Base-by-base conservation (phyloP, 2,329 filamentous ascomycete species). In the Diaporthe helianthi region DNA sequence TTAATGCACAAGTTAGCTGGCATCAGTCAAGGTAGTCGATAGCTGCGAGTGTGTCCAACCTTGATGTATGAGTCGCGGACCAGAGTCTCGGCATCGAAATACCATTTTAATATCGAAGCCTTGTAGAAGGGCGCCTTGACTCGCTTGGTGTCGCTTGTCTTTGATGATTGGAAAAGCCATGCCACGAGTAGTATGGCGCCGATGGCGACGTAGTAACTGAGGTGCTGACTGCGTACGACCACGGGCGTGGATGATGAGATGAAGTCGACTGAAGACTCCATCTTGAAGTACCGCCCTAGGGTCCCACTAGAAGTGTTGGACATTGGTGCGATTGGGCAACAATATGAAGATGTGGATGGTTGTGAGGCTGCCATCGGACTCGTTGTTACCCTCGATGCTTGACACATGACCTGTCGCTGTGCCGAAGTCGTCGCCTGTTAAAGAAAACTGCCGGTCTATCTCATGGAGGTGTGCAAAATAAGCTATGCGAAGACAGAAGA, bases 51-150 rank as follows among this genome's bases (percentile, higher is more conserved):
- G 24, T 24, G 15, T 19, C 24, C 17, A 64, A 85, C 83, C 79
- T 84, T 84, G 72, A 75, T 76, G 69, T 86, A 86, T 73, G 84
- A 86, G 53, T 85, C 82, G 65, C 79, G 80, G 19, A 86, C 79
- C 41, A 85, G 74, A 1, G 74, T 76, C 73, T 86, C 84, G 31
- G 84, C 84, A 69, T 80, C 80, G 65, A 86, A 85, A 72, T 85
- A 83, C 84, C 84, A 86, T 75, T 82, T 85, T 63, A 79, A 77
- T 73, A 82, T 83, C 8, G 82, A 79, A 0, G 83, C 84, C 71
- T 83, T 82, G 75, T 84, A 86, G 60, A 83, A 82, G 0, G 84
- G 84, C 4, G 80, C 77, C 13, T 80, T 76, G 4, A 83, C 77
- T 33, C 73, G 72, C 44, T 74, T 73, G 47, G 75, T 74, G 64